These are phyloP conservation scores for Juglanconis juglandina DNA, from an alignment of 2,329 filamentous ascomycete species.

Conservation along the genomic window DNA sequence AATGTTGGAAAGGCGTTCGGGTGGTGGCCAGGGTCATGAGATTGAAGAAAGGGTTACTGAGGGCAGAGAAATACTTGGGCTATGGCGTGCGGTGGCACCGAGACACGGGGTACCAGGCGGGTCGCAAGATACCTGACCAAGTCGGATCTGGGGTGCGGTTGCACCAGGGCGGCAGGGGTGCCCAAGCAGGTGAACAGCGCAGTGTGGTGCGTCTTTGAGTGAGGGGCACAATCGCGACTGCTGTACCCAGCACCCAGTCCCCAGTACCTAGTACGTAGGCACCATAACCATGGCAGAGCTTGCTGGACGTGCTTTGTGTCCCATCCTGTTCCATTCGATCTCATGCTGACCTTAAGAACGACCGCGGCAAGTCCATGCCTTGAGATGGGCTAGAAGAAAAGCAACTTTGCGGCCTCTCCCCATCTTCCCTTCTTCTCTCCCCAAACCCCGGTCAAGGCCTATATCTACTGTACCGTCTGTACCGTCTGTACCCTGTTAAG, in stretches of 20 bases:
- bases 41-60: neutral
- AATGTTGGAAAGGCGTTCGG: too few species aligned
- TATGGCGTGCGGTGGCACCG: neutral
- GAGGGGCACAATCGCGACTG: neutral
- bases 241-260: too few species aligned
- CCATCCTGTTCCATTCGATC: too few species aligned
- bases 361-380: neutral
- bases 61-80: too few species aligned
- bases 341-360: too few species aligned
- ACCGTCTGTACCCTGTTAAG: neutral
- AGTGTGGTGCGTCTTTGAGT: neutral
- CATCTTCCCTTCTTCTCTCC: neutral
- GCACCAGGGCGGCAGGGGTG: neutral
- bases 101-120: neutral
- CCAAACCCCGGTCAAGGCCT: conserved; percentile 7
- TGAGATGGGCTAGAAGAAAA: neutral
- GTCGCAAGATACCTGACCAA: neutral
- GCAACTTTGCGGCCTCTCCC: neutral
- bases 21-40: neutral
- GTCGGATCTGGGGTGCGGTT: neutral
- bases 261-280: too few species aligned
- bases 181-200: neutral
- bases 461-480: conserved; percentile 20
- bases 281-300: too few species aligned
- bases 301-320: too few species aligned